phyloP scores from a whole-genome alignment of 2,329 filamentous ascomycete genomes.

The Hypoxylon sp. region DNA sequence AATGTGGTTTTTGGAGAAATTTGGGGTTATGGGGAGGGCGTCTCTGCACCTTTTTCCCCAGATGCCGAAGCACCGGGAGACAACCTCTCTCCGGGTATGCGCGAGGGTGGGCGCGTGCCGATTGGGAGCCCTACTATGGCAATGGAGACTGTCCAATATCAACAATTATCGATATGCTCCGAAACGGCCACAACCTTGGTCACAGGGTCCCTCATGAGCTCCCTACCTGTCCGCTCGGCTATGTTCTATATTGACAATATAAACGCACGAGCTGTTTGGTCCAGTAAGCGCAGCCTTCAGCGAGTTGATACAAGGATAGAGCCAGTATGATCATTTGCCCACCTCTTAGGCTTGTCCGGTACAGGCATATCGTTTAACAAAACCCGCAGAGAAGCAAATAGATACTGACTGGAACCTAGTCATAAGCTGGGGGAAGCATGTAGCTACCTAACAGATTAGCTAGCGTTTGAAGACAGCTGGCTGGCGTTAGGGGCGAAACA shows the following conservation, averaged over 20 bases:
- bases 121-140: constrained; percentile 35
- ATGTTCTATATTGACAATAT: constrained; percentile 33
- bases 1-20: constrained; percentile 44
- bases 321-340: neutral
- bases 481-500: constrained; percentile 4
- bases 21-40: constrained; percentile 39
- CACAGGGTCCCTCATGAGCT: constrained; percentile 10
- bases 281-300: constrained; percentile 2
- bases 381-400: neutral
- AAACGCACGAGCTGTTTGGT: constrained; percentile 8
- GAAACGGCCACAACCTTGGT: constrained; percentile 17
- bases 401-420: constrained; percentile 2
- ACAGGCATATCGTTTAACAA: constrained; percentile 10
- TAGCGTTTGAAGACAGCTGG: neutral
- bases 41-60: constrained; percentile 39
- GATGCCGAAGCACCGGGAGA: constrained; percentile 46
- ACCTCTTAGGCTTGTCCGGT: neutral
- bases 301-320: constrained; percentile 14
- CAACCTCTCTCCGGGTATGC: constrained; percentile 39
- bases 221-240: constrained; percentile 21
- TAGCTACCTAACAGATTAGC: constrained; percentile 1
- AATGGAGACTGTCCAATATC: constrained; percentile 33
- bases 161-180: constrained; percentile 27
- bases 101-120: constrained; percentile 36
- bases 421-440: neutral